A percentile compares a stretch with the other conserved stretches of the same genome.
Conservation (phyloP, 2,329 filamentous ascomycete genomes). For the Aspergillus sp. region DNA sequence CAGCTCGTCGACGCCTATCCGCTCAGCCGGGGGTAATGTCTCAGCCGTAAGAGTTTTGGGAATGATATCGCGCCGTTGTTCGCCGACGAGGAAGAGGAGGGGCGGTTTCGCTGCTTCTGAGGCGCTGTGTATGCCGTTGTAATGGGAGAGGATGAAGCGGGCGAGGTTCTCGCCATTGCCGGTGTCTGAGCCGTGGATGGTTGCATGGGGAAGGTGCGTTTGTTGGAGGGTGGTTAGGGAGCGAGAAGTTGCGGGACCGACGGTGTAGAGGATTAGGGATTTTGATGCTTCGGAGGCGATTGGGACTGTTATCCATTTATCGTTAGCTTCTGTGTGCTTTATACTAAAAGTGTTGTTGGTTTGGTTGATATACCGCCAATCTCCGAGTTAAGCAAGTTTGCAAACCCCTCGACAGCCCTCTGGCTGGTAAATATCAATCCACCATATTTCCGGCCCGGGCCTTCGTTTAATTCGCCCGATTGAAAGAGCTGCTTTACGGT, state of each 20-base stretch:
- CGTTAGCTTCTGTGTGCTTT: background rate
- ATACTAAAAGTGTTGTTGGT: constrained; percentile 1
- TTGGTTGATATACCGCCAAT: constrained; percentile 18
- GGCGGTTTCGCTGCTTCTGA: constrained; percentile 40
- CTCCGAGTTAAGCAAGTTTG: constrained; percentile 27
- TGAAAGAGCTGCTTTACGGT: constrained; percentile 31
- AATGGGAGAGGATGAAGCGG: constrained; percentile 72
- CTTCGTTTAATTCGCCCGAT: constrained; percentile 21
- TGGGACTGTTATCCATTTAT: background rate
- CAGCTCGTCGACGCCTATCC: constrained; percentile 69
- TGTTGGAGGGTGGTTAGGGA: constrained; percentile 56
- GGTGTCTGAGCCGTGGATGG: constrained; percentile 70
- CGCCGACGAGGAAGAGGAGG: constrained; percentile 83
- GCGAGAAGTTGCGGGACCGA: constrained; percentile 53
- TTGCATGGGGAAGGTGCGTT: constrained; percentile 45
- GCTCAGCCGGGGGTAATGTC: constrained; percentile 42
- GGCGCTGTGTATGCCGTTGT: constrained; percentile 41
- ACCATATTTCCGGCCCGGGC: constrained; percentile 30
- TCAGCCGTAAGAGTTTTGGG: constrained; percentile 68
- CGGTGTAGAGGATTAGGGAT: constrained; percentile 38
- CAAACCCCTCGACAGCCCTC: constrained; percentile 44
- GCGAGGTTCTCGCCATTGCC: constrained; percentile 82
- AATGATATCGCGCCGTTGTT: constrained; percentile 85
- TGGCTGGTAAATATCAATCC: constrained; percentile 48
- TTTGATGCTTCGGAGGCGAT: constrained; percentile 15